A percentile compares a stretch with the other conserved stretches of the same genome.
Conservation (phyloP, 345 rosid genomes). For the Gossypium mustelinum region DNA sequence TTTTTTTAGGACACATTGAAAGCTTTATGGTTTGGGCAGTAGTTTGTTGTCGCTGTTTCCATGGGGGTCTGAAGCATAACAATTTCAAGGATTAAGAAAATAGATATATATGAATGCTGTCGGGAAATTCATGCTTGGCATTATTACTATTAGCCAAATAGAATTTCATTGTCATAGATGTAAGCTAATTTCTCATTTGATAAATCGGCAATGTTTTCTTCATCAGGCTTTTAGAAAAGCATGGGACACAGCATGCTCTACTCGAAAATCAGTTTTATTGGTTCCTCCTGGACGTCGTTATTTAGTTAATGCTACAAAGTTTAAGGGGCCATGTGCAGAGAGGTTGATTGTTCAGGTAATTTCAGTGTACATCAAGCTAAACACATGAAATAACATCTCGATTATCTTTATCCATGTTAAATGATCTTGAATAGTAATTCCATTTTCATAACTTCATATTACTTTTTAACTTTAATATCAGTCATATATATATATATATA, state of each 20-base stretch:
- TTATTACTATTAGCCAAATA: background rate
- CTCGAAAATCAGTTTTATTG: constrained; percentile 60
- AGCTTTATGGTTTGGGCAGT: background rate
- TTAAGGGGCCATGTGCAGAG: constrained; percentile 82
- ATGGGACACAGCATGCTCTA: constrained; percentile 72
- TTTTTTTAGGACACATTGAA: background rate
- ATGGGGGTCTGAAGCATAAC: background rate
- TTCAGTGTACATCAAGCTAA: background rate
- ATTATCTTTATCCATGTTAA: background rate
- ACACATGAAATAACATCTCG: background rate
- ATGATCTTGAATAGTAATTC: background rate
- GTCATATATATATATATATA: background rate
- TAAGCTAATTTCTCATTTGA: background rate
- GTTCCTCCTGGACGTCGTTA: constrained; percentile 69
- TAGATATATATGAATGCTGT: background rate
- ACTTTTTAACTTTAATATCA: background rate
- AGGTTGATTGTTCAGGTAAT: constrained; percentile 71
- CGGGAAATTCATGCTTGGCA: background rate
- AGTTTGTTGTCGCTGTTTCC: background rate
- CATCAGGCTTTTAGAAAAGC: constrained; percentile 68
- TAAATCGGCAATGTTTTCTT: constrained; percentile 6
- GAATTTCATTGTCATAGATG: background rate
- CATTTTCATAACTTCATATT: background rate
- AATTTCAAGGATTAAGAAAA: background rate
- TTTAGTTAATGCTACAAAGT: constrained; percentile 76